Evolutionary conservation across 2,329 filamentous ascomycete genomes (phyloP).

Genomic region (Herpotrichia juniperi): DNA sequence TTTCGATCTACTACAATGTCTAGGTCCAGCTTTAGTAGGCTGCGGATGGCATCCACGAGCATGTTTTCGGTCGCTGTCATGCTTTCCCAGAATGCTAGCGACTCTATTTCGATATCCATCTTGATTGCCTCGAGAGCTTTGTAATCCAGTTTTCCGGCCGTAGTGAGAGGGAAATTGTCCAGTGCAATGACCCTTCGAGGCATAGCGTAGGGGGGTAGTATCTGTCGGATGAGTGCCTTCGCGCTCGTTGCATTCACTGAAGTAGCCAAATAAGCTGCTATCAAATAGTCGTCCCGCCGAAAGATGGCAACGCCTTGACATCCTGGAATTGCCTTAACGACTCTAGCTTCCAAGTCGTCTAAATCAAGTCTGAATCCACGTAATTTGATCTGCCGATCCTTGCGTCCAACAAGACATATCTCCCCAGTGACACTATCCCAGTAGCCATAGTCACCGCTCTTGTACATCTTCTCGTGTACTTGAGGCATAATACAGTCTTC

Average conservation of each 20-base stretch:
- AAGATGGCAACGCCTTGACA: conserved; percentile 29
- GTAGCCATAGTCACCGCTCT: conserved; percentile 52
- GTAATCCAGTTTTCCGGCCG: conserved; percentile 1
- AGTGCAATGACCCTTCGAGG: conserved; percentile 30
- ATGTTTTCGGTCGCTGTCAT: too few relatives aligned
- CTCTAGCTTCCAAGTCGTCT: conserved; percentile 44
- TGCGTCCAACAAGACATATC: conserved; percentile 44
- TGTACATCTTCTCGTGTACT: conserved; percentile 42
- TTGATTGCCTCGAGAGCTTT: not conserved
- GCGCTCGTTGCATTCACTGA: conserved; percentile 12
- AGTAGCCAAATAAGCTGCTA: conserved; percentile 34
- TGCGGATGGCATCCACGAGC: too few relatives aligned
- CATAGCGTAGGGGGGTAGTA: conserved; percentile 25
- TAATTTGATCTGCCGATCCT: conserved; percentile 51
- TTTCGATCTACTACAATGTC: too few relatives aligned
- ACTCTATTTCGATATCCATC: too few relatives aligned
- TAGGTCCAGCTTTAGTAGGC: too few relatives aligned
- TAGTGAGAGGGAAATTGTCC: conserved; percentile 37
- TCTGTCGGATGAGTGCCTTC: conserved; percentile 2
- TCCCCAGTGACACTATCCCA: conserved; percentile 45
- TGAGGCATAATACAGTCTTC: conserved; percentile 30
- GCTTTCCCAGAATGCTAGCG: too few relatives aligned
- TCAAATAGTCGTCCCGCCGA: conserved; percentile 27
- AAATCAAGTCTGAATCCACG: conserved; percentile 49
- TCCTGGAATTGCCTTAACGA: conserved; percentile 15